Evolutionary conservation across 2,329 filamentous ascomycete genomes (phyloP), one percentile per base, ranked within the genome.

Genomic region (Colletotrichum salicis): DNA sequence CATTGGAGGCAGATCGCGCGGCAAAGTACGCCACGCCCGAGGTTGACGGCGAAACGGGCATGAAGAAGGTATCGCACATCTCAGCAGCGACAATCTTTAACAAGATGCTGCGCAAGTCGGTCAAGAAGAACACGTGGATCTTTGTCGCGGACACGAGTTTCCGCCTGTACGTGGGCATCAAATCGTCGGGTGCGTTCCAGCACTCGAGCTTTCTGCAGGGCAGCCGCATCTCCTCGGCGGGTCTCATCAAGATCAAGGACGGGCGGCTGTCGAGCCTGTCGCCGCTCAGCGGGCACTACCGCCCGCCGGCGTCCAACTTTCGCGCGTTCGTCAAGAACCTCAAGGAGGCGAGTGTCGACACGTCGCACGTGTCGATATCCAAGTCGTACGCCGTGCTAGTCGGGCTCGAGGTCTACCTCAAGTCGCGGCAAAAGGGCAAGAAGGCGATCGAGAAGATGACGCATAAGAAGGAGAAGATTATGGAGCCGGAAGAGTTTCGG

Each of bases 71-170:
- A 15, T 89, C 88, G 59, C 90, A 94, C 77, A 85, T 95, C 3
- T 93, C 89, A 5, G 89, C 92, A 1, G 89, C 92, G 0, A 91
- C 92, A 1, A 87, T 97, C 4, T 89, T 96, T 79, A 94, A 96
- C 80, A 92, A 93, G 74, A 85, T 97, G 6, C 86, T 96, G 19
- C 90, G 93, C 72, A 92, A 94, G 74, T 91, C 93, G 0, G 93
- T 95, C 51, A 93, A 91, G 80, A 94, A 94, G 74, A 95, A 96
- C 77, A 96, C 93, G 5, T 97, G 95, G 95, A 97, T 97, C 74
- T 98, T 97, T 77, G 95, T 95, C 8, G 92, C 93, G 29, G 95
- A 97, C 81, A 96, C 94, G 1, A 92, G 89, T 1, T 96, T 95
- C 80, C 90, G 93, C 1, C 85, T 97, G 0, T 97, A 97, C 79